Conservation (phyloP, 257 asterid species). For the Scutellaria minor region DNA sequence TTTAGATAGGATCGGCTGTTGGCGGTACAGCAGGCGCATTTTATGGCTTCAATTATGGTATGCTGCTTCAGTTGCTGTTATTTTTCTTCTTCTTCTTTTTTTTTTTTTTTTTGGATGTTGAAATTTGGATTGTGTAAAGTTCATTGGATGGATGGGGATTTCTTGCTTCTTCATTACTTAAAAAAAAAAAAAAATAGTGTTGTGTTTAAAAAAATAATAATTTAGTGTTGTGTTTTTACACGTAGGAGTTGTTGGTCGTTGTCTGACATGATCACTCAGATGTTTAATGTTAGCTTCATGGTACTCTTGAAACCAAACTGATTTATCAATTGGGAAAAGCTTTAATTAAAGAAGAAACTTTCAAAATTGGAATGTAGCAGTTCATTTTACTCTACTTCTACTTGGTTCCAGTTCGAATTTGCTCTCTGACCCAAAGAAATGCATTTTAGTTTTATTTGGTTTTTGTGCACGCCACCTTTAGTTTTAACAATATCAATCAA, state of each 20-base stretch:
- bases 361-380: neutral
- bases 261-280: neutral
- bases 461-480: neutral
- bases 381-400: neutral
- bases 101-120: neutral
- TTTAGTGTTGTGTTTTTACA: neutral
- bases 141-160: neutral
- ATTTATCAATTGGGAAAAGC: neutral
- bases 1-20: conserved; percentile 91
- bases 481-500: conserved; percentile 13
- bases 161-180: neutral
- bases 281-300: neutral
- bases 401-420: neutral
- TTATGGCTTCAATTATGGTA: conserved; percentile 82
- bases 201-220: neutral
- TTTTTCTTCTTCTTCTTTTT: neutral
- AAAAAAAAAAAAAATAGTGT: too few species aligned
- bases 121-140: conserved; percentile 10
- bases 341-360: neutral
- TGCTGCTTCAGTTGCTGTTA: conserved; percentile 18
- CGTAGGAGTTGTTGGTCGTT: neutral
- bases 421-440: neutral
- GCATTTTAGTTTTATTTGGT: neutral
- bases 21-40: conserved; percentile 86
- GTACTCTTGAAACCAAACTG: neutral